phyloP scores from a whole-genome alignment of 345 rosid species.

The Eucalyptus melliodora region DNA sequence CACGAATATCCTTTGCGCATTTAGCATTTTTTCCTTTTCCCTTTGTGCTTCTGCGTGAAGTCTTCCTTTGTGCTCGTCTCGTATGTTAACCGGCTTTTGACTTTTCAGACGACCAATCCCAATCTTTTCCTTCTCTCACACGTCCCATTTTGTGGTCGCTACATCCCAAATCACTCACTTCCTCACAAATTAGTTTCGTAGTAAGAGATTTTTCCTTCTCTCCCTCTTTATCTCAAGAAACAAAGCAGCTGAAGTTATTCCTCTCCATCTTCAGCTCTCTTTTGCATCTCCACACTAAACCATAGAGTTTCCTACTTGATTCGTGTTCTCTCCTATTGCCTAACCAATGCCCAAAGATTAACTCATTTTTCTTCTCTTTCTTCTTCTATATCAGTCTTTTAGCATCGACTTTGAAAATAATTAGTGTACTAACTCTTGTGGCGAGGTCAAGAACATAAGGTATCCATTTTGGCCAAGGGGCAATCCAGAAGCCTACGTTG shows the following conservation, averaged over 20 bases:
- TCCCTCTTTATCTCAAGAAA: not conserved
- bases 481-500: fast-evolving
- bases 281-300: not conserved
- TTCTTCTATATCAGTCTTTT: not conserved
- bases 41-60: too few species aligned
- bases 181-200: not conserved
- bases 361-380: not conserved
- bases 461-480: fast-evolving
- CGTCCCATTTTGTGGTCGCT: not conserved
- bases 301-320: not conserved
- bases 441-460: fast-evolving
- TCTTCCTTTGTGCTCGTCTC: too few species aligned
- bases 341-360: not conserved
- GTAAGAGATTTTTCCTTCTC: not conserved
- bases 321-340: not conserved
- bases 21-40: too few species aligned
- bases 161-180: not conserved
- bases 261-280: not conserved
- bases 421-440: not conserved
- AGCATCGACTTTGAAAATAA: not conserved
- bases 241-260: not conserved
- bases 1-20: too few species aligned
- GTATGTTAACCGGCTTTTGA: too few species aligned
- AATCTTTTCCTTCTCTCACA: not conserved
- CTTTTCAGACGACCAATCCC: not conserved